Evolutionary conservation across 2,329 filamentous ascomycete species (phyloP).

Genomic region (Exophiala calicioides): DNA sequence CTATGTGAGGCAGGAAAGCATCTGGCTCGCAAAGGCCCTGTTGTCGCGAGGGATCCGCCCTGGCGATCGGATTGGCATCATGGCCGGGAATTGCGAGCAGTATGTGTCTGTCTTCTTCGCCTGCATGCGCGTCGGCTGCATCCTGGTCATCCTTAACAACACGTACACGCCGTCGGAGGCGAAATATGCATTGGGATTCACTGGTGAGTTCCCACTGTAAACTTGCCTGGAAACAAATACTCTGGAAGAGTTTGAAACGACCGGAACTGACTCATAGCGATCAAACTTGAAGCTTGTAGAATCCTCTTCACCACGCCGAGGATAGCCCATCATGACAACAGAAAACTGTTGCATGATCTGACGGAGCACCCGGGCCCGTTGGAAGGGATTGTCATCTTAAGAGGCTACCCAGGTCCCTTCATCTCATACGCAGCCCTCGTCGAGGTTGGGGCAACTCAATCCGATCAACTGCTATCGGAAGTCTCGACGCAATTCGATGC

Average conservation of each 20-base stretch:
- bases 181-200: slow-evolving; percentile 69
- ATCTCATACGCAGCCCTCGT: slow-evolving; percentile 63
- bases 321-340: slow-evolving; percentile 68
- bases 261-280: no score
- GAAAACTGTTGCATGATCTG: slow-evolving; percentile 58
- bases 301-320: slow-evolving; percentile 70
- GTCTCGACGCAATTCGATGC: slow-evolving; percentile 60
- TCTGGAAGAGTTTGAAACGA: no score
- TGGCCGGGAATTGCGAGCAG: slow-evolving; percentile 65
- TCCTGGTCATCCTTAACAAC: slow-evolving; percentile 78
- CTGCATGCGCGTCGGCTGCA: slow-evolving; percentile 64
- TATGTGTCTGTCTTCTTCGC: slow-evolving; percentile 71
- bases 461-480: slow-evolving; percentile 54
- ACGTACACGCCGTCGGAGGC: slow-evolving; percentile 76
- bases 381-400: slow-evolving; percentile 61
- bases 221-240: no score
- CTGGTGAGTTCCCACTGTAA: slow-evolving; percentile 59
- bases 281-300: no score
- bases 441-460: slow-evolving; percentile 51
- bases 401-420: slow-evolving; percentile 57
- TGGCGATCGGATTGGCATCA: slow-evolving; percentile 72
- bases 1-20: slow-evolving; percentile 63
- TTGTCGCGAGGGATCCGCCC: slow-evolving; percentile 66
- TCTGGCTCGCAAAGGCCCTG: slow-evolving; percentile 64
- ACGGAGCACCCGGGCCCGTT: slow-evolving; percentile 45